Evolutionary conservation across 495 filamentous ascomycete species (phyloP).

Genomic region (Aspergillus wentii): DNA sequence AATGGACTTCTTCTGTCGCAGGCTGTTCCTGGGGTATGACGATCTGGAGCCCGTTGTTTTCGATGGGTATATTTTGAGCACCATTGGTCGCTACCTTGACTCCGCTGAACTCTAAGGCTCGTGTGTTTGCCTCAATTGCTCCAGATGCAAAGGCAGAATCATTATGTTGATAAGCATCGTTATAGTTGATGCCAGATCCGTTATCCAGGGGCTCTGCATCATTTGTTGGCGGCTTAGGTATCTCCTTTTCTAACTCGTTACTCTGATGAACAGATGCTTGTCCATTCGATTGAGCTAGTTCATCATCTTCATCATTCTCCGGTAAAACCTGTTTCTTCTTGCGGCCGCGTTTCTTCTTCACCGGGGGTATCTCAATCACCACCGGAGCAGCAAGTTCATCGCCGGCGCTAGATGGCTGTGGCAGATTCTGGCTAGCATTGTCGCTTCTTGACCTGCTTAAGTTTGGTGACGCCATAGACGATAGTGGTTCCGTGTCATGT

Average conservation of each 20-base stretch:
- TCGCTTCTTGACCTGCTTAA: slow-evolving; percentile 23
- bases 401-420: slow-evolving; percentile 13
- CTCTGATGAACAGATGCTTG: slow-evolving; percentile 2
- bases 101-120: background rate
- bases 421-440: slow-evolving; percentile 6
- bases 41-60: background rate
- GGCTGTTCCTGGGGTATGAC: background rate
- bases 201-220: slow-evolving; percentile 7
- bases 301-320: slow-evolving; percentile 26
- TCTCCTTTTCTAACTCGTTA: slow-evolving; percentile 15
- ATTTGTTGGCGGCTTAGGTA: slow-evolving; percentile 18
- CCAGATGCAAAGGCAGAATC: too few species aligned
- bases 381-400: slow-evolving; percentile 28
- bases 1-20: background rate
- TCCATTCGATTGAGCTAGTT: slow-evolving; percentile 17
- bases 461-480: slow-evolving; percentile 23
- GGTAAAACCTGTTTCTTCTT: slow-evolving; percentile 26
- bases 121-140: background rate
- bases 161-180: slow-evolving; percentile 4
- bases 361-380: slow-evolving; percentile 13
- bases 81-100: background rate
- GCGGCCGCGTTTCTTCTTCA: slow-evolving; percentile 28
- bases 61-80: background rate
- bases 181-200: too few species aligned
- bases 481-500: slow-evolving; percentile 40